Evolutionary conservation across 371 early-diverging fungal species (phyloP), one percentile per base, ranked within the genome.

Genomic region (Smittium mucronatum): DNA sequence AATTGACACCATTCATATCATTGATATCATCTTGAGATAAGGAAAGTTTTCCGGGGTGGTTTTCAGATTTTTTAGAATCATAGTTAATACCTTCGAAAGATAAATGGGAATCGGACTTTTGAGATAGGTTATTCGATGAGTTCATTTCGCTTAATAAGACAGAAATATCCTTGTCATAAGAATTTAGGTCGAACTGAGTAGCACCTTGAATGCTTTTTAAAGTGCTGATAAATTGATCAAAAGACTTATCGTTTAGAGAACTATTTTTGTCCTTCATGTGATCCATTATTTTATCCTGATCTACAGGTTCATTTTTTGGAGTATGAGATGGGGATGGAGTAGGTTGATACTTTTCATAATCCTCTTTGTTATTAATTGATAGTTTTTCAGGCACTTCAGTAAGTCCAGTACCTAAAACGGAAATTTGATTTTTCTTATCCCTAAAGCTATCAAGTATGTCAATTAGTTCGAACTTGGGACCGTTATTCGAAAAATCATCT

Each of bases 261-360:
- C 73, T 74, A 35, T 71, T 72, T 33, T 74, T 73, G 25, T 64
- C 34, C 64, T 35, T 66, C 57, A 75, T 64, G 57, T 77, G 68
- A 21, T 68, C 69, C 34, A 72, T 29, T 11, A 78, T 67, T 25
- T 69, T 79, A 34, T 73, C 70, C 30, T 68, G 69, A 26, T 67
- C 66, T 11, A 68, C 68, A 28, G 74, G 70, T 30, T 74, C 66
- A 33, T 60, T 69, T 34, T 68, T 64, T 36, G 78, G 78, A 66
- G 78, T 79, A 69, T 79, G 78, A 65, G 75, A 73, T 0, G 78
- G 78, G 30, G 78, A 79, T 1, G 78, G 78, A 15, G 78, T 78
- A 8, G 78, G 74, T 69, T 16, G 11, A 67, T 57, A 63, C n/a
- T 63, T 63, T 63, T 63, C 63, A 63, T 63, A 63, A 15, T 63